Base-by-base conservation (phyloP, 2,329 filamentous ascomycete species). In the Diaporthe sp. region DNA sequence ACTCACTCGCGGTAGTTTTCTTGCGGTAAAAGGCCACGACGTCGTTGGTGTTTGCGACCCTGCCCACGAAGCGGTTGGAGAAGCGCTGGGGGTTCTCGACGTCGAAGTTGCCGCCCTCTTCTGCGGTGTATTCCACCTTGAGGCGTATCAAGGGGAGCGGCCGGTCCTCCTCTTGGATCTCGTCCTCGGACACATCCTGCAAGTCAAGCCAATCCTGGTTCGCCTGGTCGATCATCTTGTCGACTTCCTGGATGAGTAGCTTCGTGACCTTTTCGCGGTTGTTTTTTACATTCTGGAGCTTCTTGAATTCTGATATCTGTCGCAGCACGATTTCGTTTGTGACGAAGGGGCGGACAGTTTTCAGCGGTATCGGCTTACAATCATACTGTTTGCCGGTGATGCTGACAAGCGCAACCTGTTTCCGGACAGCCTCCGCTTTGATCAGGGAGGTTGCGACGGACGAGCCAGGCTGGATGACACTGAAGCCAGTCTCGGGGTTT, bases 391-490 rank as follows among this genome's bases (percentile, higher is more conserved):
- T 94, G 12, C 96, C 96, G 0, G 92, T 97, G 70, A 99, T 87
- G 78, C 89, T 97, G 67, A 98, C 82, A 28, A 99, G 93, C 1
- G 95, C 92, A 9, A 98, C 94, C 73, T 98, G 94, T 82, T 99
- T 99, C 10, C 95, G 88, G 1, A 95, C 95, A 0, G 97, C 94
- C 84, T 99, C 97, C 38, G 96, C 96, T 0, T 94, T 93, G 12
- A 97, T 92, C 0, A 99, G 87, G 0, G 97, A 98, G 1, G 97
- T 99, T 0, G 96, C 97, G 0, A 99, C 93, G 0, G 97, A 98
- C 0, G 97, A 99, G 0, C 97, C 97, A 0, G 97, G 97, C 80
- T 99, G 97, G 91, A 99, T 98, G 77, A 99, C 96, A 78, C 97
- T 92, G 79, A 99, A 99, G 0, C 93, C 93, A 64, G 93, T 98